A percentile compares a stretch with the other conserved stretches of the same genome.
Conservation (phyloP, 2,329 filamentous ascomycete genomes). For the Fusarium lateritium region DNA sequence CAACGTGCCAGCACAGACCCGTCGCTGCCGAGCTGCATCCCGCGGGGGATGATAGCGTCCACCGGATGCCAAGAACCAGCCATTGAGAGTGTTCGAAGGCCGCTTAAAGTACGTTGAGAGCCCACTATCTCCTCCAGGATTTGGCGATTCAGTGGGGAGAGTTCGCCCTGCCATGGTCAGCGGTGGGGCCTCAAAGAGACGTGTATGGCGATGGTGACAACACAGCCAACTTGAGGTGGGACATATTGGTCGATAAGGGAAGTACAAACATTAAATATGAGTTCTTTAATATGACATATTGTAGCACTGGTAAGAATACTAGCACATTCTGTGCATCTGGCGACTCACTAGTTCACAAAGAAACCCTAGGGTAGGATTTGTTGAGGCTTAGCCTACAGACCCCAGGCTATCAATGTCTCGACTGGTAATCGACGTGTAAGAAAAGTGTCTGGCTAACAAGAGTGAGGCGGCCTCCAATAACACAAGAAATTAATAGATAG, state of each 20-base stretch:
- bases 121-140: slow-evolving; percentile 30
- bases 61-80: slow-evolving; percentile 24
- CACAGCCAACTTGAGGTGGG: slow-evolving; percentile 3
- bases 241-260: slow-evolving; percentile 7
- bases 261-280: slow-evolving; percentile 5
- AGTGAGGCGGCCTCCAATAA: slow-evolving; percentile 39
- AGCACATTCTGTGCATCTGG: neutral
- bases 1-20: slow-evolving; percentile 25
- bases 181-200: slow-evolving; percentile 35
- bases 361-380: slow-evolving; percentile 3
- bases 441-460: slow-evolving; percentile 15
- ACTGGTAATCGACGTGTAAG: slow-evolving; percentile 4
- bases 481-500: slow-evolving; percentile 14
- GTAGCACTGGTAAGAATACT: neutral
- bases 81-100: slow-evolving; percentile 21
- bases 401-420: slow-evolving; percentile 5
- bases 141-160: slow-evolving; percentile 42
- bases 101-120: slow-evolving; percentile 20
- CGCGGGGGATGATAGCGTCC: slow-evolving; percentile 28
- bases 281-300: neutral
- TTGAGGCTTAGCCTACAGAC: slow-evolving; percentile 16
- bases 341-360: neutral
- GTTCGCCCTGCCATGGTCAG: slow-evolving; percentile 45
- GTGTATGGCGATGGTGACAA: slow-evolving; percentile 3
- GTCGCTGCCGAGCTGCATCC: slow-evolving; percentile 40